These are phyloP conservation scores for Candida chilensis DNA, from an alignment of 805 yeast genomes.

Conservation along the genomic window DNA sequence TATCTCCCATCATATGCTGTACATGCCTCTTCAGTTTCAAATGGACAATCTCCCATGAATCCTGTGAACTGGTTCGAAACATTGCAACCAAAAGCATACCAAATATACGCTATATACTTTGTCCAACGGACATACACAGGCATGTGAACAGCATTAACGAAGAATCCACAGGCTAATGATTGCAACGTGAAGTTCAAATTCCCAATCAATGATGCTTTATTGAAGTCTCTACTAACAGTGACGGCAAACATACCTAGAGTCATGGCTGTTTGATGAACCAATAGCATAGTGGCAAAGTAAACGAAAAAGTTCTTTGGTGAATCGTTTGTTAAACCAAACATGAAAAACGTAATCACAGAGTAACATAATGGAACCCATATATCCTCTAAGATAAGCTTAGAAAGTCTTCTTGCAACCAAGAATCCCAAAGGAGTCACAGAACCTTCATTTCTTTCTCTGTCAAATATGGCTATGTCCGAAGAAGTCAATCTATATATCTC, in stretches of 20 bases:
- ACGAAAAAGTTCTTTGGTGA: slow-evolving; percentile 43
- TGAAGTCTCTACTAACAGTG: slow-evolving; percentile 49
- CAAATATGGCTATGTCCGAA: slow-evolving; percentile 44
- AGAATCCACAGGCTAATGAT: slow-evolving; percentile 74
- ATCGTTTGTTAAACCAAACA: slow-evolving; percentile 59
- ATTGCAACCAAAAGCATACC: slow-evolving; percentile 71
- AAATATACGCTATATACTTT: slow-evolving; percentile 64
- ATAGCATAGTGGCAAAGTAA: slow-evolving; percentile 49
- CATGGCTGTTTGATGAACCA: slow-evolving; percentile 49
- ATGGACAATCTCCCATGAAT: slow-evolving; percentile 48
- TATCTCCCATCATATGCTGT: slow-evolving; percentile 43
- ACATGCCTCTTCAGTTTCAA: slow-evolving; percentile 23
- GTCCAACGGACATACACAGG: slow-evolving; percentile 87
- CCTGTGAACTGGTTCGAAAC: slow-evolving; percentile 57
- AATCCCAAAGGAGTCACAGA: slow-evolving; percentile 62
- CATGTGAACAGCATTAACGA: slow-evolving; percentile 61
- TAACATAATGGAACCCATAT: slow-evolving; percentile 50
- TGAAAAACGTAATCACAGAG: slow-evolving; percentile 58
- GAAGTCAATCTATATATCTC: slow-evolving; percentile 52
- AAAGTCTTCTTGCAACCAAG: slow-evolving; percentile 53
- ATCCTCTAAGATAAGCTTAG: slow-evolving; percentile 64
- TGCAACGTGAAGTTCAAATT: slow-evolving; percentile 63
- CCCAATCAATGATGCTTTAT: slow-evolving; percentile 51
- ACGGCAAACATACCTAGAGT: slow-evolving; percentile 43
- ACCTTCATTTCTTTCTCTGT: slow-evolving; percentile 65